These are phyloP conservation scores for Apiotrichum gracile DNA, from an alignment of 1,284 basidiomycete genomes.

Conservation along the genomic window DNA sequence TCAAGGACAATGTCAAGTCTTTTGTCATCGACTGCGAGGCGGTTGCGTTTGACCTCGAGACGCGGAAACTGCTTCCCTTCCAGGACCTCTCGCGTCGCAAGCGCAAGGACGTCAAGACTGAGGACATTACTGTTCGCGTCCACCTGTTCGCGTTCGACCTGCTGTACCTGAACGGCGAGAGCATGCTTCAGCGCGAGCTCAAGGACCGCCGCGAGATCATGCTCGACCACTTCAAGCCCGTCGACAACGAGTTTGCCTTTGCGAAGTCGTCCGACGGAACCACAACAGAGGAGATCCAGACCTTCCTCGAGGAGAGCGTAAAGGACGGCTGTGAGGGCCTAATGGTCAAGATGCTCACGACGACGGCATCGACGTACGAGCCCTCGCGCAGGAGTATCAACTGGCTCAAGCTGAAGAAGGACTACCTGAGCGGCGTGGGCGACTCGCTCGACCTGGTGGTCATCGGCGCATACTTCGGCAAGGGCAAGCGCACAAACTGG, in stretches of 20 bases:
- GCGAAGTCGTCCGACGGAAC: constrained; percentile 85
- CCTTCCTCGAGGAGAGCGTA: constrained; percentile 91
- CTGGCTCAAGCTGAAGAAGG: constrained; percentile 99
- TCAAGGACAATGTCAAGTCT: constrained; percentile 68
- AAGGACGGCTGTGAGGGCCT: constrained; percentile 97
- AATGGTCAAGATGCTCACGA: constrained; percentile 98
- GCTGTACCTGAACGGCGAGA: constrained; percentile 54
- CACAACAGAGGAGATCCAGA: constrained; percentile 87
- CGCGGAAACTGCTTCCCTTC: constrained; percentile 67
- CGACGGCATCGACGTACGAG: constrained; percentile 85
- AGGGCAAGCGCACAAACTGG: constrained; percentile 93
- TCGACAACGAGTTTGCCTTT: constrained; percentile 86
- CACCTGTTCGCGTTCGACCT: constrained; percentile 56
- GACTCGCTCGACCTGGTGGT: constrained; percentile 97
- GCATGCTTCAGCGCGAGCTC: constrained; percentile 41
- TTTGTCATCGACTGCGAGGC: constrained; percentile 82
- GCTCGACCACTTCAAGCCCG: constrained; percentile 69
- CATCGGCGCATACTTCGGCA: constrained; percentile 92
- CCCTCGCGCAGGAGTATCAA: constrained; percentile 91
- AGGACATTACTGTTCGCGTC: constrained; percentile 55
- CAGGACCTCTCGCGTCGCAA: constrained; percentile 81
- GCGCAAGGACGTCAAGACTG: constrained; percentile 71
- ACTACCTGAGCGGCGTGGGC: constrained; percentile 93
- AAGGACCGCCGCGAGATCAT: constrained; percentile 69
- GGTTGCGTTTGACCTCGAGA: constrained; percentile 65